These are phyloP conservation scores for Eremochloa ophiuroides DNA, from an alignment of 176 grass and related monocot species.

Conservation along the genomic window DNA sequence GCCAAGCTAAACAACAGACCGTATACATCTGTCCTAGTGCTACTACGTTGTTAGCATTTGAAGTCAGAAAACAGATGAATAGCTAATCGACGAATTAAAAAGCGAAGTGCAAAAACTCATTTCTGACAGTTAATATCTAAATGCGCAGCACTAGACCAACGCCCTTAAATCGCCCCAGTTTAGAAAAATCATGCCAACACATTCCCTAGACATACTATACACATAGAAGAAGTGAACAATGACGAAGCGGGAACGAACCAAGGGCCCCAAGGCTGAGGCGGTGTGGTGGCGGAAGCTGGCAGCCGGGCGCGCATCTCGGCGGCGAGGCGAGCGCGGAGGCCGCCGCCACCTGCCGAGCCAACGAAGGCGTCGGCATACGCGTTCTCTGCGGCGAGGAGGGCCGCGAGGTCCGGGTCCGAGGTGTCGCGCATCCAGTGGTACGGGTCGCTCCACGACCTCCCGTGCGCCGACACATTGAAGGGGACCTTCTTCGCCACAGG, in stretches of 20 bases:
- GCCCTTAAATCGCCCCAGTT: not conserved
- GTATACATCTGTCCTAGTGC: not conserved
- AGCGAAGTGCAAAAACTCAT: not conserved
- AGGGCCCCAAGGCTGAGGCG: constrained; percentile 77
- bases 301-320: constrained; percentile 74
- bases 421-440: constrained; percentile 93
- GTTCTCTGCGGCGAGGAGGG: constrained; percentile 63
- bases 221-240: not conserved
- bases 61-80: not conserved
- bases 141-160: not conserved
- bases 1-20: not conserved
- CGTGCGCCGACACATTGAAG: constrained; percentile 66
- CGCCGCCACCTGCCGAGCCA: constrained; percentile 34
- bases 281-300: constrained; percentile 44
- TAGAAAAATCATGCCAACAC: not conserved
- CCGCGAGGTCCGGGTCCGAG: constrained; percentile 52
- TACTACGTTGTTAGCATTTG: not conserved
- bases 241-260: constrained; percentile 39
- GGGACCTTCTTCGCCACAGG: constrained; percentile 70
- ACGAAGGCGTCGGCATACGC: constrained; percentile 73
- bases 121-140: not conserved
- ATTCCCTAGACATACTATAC: not conserved
- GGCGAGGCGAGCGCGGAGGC: constrained; percentile 49
- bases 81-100: not conserved
- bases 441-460: constrained; percentile 73